Conservation (phyloP, 2,329 filamentous ascomycete species). For the Fusarium sp. region DNA sequence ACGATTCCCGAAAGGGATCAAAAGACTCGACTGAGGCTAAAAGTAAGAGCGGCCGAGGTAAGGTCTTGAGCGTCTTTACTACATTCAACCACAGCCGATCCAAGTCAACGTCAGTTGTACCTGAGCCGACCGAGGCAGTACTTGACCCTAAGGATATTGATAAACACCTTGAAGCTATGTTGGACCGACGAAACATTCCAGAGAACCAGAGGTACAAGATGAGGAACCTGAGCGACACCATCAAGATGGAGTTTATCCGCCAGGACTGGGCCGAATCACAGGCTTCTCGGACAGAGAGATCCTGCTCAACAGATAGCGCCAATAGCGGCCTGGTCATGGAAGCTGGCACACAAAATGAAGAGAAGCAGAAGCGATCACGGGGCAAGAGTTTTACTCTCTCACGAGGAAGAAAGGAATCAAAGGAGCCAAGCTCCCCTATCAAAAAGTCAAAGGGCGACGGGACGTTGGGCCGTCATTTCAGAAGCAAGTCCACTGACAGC, state of each 20-base stretch:
- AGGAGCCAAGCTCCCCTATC: constrained; percentile 70
- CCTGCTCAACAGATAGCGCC: constrained; percentile 57
- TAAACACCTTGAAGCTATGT: constrained; percentile 67
- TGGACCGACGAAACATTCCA: constrained; percentile 92
- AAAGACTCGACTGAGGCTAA: constrained; percentile 43
- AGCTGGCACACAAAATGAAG: constrained; percentile 54
- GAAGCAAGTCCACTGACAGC: constrained; percentile 78
- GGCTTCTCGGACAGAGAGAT: constrained; percentile 57
- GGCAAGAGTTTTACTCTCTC: constrained; percentile 78
- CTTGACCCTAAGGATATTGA: constrained; percentile 66
- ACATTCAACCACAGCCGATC: constrained; percentile 51
- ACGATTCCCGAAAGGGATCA: constrained; percentile 40
- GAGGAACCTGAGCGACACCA: constrained; percentile 85
- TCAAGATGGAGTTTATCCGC: constrained; percentile 95
- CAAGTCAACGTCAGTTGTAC: constrained; percentile 46
- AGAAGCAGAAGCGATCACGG: constrained; percentile 61
- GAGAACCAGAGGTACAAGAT: constrained; percentile 95
- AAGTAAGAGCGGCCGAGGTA: constrained; percentile 54
- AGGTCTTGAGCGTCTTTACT: constrained; percentile 52
- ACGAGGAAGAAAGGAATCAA: constrained; percentile 69
- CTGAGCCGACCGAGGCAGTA: constrained; percentile 57
- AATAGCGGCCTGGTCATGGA: constrained; percentile 50
- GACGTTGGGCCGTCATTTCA: constrained; percentile 70
- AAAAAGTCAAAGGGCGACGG: constrained; percentile 80
- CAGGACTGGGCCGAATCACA: constrained; percentile 82